Conservation (phyloP, 1,284 basidiomycete species). For the Anthracocystis walkeri region DNA sequence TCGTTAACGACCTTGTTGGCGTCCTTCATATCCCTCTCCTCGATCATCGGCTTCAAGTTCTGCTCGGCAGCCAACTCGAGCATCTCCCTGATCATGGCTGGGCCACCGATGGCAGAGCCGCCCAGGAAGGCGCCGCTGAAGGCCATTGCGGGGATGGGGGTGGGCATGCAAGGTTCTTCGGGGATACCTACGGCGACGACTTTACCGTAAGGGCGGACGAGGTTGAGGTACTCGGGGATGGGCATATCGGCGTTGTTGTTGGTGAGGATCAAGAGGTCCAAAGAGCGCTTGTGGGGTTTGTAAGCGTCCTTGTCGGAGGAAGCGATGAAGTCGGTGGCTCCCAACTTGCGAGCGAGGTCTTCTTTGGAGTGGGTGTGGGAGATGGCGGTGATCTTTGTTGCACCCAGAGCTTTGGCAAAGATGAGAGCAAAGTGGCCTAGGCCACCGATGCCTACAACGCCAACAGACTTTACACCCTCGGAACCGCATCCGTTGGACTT, state of each 20-base stretch:
- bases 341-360: slow-evolving; percentile 54
- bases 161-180: slow-evolving; percentile 61
- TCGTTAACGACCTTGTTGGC: slow-evolving; percentile 57
- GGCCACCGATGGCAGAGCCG: slow-evolving; percentile 62
- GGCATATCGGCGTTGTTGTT: slow-evolving; percentile 70
- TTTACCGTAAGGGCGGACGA: slow-evolving; percentile 70
- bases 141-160: slow-evolving; percentile 53
- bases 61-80: slow-evolving; percentile 55
- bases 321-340: slow-evolving; percentile 59
- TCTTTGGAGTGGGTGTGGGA: slow-evolving; percentile 57
- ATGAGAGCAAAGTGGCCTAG: slow-evolving; percentile 62
- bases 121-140: slow-evolving; percentile 57
- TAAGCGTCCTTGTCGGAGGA: slow-evolving; percentile 45
- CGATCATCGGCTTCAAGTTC: slow-evolving; percentile 58
- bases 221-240: slow-evolving; percentile 68
- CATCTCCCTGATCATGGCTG: slow-evolving; percentile 68
- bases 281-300: slow-evolving; percentile 64
- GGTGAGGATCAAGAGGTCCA: slow-evolving; percentile 72
- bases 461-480: slow-evolving; percentile 57
- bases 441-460: slow-evolving; percentile 63
- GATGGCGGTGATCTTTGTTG: slow-evolving; percentile 61
- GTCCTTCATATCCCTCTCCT: slow-evolving; percentile 57
- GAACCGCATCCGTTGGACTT: slow-evolving; percentile 59
- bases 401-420: slow-evolving; percentile 62
- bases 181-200: slow-evolving; percentile 71